Evolutionary conservation across 805 yeast genomes (phyloP).

Genomic region (Starmerella stellata): DNA sequence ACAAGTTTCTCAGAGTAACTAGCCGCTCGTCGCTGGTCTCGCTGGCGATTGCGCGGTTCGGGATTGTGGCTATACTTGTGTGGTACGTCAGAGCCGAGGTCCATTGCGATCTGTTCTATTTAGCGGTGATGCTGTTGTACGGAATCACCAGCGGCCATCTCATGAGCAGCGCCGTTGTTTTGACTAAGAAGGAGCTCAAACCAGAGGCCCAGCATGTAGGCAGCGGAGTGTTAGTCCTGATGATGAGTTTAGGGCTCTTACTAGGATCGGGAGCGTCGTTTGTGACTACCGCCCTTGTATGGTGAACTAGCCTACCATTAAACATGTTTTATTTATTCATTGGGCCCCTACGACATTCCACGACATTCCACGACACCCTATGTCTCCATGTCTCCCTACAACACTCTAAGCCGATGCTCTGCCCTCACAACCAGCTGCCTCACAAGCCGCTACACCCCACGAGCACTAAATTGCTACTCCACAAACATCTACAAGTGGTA

Average conservation of each 20-base stretch:
- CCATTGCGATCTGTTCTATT: slow-evolving; percentile 31
- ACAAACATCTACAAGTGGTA: too few species aligned
- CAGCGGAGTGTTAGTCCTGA: slow-evolving; percentile 76
- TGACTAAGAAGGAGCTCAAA: slow-evolving; percentile 40
- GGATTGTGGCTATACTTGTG: slow-evolving; percentile 55
- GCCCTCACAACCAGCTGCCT: too few species aligned
- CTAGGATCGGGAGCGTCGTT: slow-evolving; percentile 66
- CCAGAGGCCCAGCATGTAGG: slow-evolving; percentile 74
- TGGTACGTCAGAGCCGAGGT: slow-evolving; percentile 40
- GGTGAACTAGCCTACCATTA: too few species aligned
- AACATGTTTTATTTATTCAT: too few species aligned
- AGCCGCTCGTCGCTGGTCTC: slow-evolving; percentile 30
- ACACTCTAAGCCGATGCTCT: too few species aligned
- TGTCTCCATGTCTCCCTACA: too few species aligned
- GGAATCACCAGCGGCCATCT: slow-evolving; percentile 83
- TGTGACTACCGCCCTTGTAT: slow-evolving; percentile 28
- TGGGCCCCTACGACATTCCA: too few species aligned
- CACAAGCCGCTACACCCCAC: too few species aligned
- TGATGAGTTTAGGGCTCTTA: slow-evolving; percentile 61
- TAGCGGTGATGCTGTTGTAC: slow-evolving; percentile 52
- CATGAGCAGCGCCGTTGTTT: slow-evolving; percentile 63
- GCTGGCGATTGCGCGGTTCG: slow-evolving; percentile 36
- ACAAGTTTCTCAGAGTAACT: slow-evolving; percentile 25
- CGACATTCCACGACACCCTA: too few species aligned
- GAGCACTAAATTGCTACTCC: too few species aligned